Base-by-base conservation (phyloP, 2,329 filamentous ascomycete species). In the Talaromyces marneffei region DNA sequence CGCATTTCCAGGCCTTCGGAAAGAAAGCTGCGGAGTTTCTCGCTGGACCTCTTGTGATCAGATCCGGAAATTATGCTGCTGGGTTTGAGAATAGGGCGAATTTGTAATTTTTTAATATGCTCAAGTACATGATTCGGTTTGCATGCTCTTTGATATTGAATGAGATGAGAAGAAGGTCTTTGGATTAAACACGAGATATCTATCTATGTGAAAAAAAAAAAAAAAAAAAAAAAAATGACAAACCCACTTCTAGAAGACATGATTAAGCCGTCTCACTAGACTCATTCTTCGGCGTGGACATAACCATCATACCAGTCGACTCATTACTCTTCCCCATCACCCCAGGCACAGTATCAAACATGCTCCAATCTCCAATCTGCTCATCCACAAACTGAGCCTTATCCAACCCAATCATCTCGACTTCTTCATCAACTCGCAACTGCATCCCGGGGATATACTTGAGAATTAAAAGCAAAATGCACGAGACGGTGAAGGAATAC, bases 331-430 rank as follows among this genome's bases (percentile, higher is more conserved):
- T 62, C 18, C 46, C 46, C 46, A 40, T 54, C 16, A 53, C 55
- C 7, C 60, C 60, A 12, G 55, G 25, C 12, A 57, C 50, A 6
- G 54, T 62, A 52, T 74, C 69, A 23, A 71, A 62, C 54, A 80
- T 70, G 33, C 69, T 77, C 75, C 80, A 81, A 62, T 82, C 80
- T 14, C 80, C 80, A 68, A 85, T 83, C 71, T 82, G 78, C 73
- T 84, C 82, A 52, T 84, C 82, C 44, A 80, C 75, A 71, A 85
- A 84, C 67, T 84, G 80, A 40, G 83, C 79, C 5, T 79, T 65
- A 65, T 85, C 83, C 29, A 85, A 68, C 18, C 83, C 83, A 57
- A 80, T 75, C 73, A 82, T 81, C 71, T 85, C 82, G 3, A 74
- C 79, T 67, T 84, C 81, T 62, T 83, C 82, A 62, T 74, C 77